Conservation (phyloP, 2,329 filamentous ascomycete species). For the Tolypocladium ovalisporum region DNA sequence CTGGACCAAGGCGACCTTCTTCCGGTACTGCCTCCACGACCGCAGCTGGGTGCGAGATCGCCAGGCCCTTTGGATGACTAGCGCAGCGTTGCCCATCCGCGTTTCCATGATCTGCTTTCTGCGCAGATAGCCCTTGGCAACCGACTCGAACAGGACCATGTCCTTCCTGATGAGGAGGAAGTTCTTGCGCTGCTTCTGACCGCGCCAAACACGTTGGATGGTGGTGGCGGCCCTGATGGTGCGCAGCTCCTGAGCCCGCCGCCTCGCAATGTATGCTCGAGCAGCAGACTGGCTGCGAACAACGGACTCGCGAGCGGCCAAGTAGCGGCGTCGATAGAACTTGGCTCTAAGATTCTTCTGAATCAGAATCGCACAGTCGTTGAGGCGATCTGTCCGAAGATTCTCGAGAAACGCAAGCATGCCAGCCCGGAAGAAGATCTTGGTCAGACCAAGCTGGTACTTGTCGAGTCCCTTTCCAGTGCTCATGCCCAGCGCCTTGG, state of each 20-base stretch:
- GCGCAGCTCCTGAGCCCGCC: slow-evolving; percentile 67
- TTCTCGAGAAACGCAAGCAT: slow-evolving; percentile 99
- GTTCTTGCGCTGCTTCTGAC: slow-evolving; percentile 74
- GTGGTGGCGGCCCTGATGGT: slow-evolving; percentile 80
- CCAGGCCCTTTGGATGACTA: slow-evolving; percentile 86
- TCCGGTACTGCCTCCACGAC: slow-evolving; percentile 79
- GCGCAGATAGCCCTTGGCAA: slow-evolving; percentile 84
- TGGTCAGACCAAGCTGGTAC: slow-evolving; percentile 93
- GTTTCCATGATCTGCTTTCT: slow-evolving; percentile 90
- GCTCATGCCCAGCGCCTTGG: slow-evolving; percentile 72
- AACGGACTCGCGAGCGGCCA: slow-evolving; percentile 75
- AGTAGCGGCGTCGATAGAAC: slow-evolving; percentile 85
- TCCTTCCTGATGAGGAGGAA: slow-evolving; percentile 73
- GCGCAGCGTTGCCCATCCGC: slow-evolving; percentile 80
- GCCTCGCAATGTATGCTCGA: slow-evolving; percentile 68
- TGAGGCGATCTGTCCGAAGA: slow-evolving; percentile 77
- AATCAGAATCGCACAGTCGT: slow-evolving; percentile 92
- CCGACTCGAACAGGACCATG: slow-evolving; percentile 78
- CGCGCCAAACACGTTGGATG: slow-evolving; percentile 92
- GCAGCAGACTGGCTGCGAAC: slow-evolving; percentile 68
- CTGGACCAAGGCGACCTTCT: slow-evolving; percentile 81
- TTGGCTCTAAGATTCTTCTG: slow-evolving; percentile 96
- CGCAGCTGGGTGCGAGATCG: slow-evolving; percentile 67
- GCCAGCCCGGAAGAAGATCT: slow-evolving; percentile 98
- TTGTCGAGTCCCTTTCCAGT: slow-evolving; percentile 72